Percentiles rank a stretch among this genome's conserved stretches.
Conservation (phyloP, 2,329 filamentous ascomycete species). For the Trichoderma lentiforme region DNA sequence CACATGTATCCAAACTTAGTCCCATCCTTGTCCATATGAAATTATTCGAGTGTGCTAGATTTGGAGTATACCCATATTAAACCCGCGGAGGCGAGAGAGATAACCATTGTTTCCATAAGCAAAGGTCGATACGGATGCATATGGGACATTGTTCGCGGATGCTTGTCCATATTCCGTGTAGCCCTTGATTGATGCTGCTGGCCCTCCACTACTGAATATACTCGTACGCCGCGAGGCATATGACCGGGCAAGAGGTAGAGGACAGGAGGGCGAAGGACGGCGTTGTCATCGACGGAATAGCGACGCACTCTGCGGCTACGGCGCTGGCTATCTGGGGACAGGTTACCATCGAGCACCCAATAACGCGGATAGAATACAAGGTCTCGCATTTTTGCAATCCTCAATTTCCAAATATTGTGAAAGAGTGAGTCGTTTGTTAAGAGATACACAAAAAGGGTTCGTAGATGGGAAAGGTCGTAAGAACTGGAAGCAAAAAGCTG, state of each 20-base stretch:
- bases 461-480: neutral
- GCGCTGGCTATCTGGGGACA: neutral
- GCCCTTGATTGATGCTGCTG: neutral
- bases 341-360: neutral
- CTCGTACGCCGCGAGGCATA: neutral
- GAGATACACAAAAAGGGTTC: neutral
- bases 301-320: neutral
- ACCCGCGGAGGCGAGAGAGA: neutral
- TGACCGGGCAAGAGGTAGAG: neutral
- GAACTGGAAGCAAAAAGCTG: neutral
- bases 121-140: neutral
- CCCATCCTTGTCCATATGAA: neutral
- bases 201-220: neutral
- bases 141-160: neutral
- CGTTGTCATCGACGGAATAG: neutral
- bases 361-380: neutral
- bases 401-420: neutral
- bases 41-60: neutral
- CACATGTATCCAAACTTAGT: neutral
- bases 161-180: neutral
- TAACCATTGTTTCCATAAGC: neutral
- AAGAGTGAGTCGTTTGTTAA: neutral
- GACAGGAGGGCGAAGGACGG: neutral
- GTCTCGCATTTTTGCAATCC: neutral
- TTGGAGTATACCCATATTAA: neutral